Base-by-base conservation (phyloP, 306 rosid genomes). In the Leucaena leucocephala region DNA sequence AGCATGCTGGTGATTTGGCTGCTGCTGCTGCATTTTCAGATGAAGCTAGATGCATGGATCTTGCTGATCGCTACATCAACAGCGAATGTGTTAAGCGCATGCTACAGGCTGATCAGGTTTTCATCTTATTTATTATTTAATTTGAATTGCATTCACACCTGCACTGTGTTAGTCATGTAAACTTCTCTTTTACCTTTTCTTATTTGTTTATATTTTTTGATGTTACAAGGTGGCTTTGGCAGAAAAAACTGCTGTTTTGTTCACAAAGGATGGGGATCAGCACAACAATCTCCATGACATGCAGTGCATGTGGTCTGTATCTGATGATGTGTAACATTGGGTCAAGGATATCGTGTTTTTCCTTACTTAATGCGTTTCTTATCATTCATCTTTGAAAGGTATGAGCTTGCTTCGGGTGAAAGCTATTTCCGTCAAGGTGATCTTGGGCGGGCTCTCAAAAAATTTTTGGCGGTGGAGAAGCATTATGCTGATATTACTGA, bases 261-360 rank as follows among this genome's bases (percentile, higher is more conserved):
- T 96, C 88, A 96, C 99, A 7, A 96, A 96, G 87, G 99, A 96
- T 8, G 99, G 99, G 67, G 99, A 96, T 81, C 98, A 93, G 79
- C 96, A 96, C 85, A 96, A 90, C 87, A 96, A 96, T 82, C 97
- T 96, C 59, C 98, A 96, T 86, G 99, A 96, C 87, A 96, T 96
- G 99, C 99, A 96, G 88, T 96, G 99, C 98, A 96, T 96, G 98
- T 96, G 99, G 98, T 92, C 33, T 10, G 97, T 88, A 81, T 82
- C 76, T 72, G 46, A 59, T 43, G 50, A 65, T 82, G 42, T 71
- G 68, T 72, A 17, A 50, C 69, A 76, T 77, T 81, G 16, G 65
- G 64, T 71, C 43, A 46, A 65, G 74, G 50, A 27, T 69, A 34
- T 71, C 68, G 75, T 45, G 66, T 22, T 71, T 68, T 43, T 52